Percentiles rank a stretch among this genome's conserved stretches.
Conservation (phyloP, 1,284 basidiomycete species). For the Ganoderma sinense region DNA sequence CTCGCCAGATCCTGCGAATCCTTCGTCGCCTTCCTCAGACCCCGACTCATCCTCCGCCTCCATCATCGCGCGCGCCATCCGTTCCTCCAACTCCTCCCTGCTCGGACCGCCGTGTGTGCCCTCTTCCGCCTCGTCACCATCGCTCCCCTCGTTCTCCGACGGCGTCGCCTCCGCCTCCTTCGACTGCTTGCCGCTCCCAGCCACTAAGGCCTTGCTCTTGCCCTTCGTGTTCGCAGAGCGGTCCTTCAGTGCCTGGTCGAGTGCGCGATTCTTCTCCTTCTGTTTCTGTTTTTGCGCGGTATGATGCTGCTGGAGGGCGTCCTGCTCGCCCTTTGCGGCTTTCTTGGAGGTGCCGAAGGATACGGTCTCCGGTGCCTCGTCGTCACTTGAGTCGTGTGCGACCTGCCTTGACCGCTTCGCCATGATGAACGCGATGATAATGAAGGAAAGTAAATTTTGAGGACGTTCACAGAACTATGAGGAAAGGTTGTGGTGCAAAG, state of each 20-base stretch:
- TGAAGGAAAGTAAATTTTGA: no score
- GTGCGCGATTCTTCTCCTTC: conserved; percentile 41
- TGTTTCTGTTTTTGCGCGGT: conserved; percentile 38
- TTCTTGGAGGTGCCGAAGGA: conserved; percentile 40
- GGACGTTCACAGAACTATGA: no score
- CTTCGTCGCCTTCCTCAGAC: conserved; percentile 31
- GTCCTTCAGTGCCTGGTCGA: conserved; percentile 41
- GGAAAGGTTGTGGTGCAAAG: no score
- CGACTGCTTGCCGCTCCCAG: conserved; percentile 23
- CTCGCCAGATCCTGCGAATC: not conserved
- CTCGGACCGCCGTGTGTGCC: conserved; percentile 15
- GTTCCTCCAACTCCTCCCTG: conserved; percentile 34
- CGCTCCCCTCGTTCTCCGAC: conserved; percentile 17
- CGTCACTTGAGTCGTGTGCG: conserved; percentile 27
- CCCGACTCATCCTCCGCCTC: conserved; percentile 33
- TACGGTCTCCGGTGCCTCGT: conserved; percentile 42
- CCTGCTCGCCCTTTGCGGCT: conserved; percentile 35
- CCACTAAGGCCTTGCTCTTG: conserved; percentile 17
- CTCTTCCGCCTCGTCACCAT: conserved; percentile 15
- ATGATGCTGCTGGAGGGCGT: conserved; percentile 35
- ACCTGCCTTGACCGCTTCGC: conserved; percentile 6
- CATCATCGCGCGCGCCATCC: conserved; percentile 45
- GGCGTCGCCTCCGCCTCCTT: conserved; percentile 10
- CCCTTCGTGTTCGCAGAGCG: conserved; percentile 31
- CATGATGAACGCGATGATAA: not conserved